Evolutionary conservation across 129 eudicot species (phyloP).

Genomic region (Solidago caesia): DNA sequence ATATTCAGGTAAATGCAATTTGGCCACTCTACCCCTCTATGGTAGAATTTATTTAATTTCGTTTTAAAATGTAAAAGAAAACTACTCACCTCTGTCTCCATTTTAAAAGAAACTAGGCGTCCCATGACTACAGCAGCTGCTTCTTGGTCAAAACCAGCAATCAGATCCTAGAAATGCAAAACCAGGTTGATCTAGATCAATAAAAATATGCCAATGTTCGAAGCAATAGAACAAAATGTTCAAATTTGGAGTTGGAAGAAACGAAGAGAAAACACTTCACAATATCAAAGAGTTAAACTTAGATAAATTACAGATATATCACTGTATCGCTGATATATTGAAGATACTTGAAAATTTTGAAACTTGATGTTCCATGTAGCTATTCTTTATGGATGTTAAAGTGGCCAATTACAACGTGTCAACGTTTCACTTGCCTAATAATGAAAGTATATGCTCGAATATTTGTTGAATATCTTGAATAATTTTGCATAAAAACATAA

Average conservation of each 20-base stretch:
- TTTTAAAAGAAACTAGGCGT: constrained; percentile 90
- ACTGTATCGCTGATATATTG: not conserved
- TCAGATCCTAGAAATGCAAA: constrained; percentile 58
- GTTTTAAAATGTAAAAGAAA: not conserved
- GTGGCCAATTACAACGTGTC: not conserved
- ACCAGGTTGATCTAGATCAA: constrained; percentile 8
- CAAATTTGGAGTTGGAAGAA: not conserved
- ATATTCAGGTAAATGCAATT: not conserved
- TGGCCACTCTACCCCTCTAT: not conserved
- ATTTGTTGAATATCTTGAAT: too few relatives aligned
- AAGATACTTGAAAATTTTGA: not conserved
- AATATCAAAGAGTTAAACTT: constrained; percentile 4
- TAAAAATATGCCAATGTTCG: not conserved
- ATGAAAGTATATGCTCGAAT: too few relatives aligned
- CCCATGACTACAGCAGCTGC: constrained; percentile 97
- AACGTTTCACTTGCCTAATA: not conserved
- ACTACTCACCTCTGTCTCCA: constrained; percentile 87
- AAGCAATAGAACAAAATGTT: not conserved
- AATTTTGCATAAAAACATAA: too few relatives aligned
- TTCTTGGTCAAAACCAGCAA: constrained; percentile 99
- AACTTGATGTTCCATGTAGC: constrained; percentile 6
- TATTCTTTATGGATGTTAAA: not conserved
- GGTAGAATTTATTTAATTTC: not conserved
- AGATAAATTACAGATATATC: too few relatives aligned
- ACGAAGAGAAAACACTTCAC: not conserved